Percentiles rank a stretch among this genome's conserved stretches.
Evolutionary conservation across 345 rosid species (phyloP).

Genomic region (Alliaria petiolata): DNA sequence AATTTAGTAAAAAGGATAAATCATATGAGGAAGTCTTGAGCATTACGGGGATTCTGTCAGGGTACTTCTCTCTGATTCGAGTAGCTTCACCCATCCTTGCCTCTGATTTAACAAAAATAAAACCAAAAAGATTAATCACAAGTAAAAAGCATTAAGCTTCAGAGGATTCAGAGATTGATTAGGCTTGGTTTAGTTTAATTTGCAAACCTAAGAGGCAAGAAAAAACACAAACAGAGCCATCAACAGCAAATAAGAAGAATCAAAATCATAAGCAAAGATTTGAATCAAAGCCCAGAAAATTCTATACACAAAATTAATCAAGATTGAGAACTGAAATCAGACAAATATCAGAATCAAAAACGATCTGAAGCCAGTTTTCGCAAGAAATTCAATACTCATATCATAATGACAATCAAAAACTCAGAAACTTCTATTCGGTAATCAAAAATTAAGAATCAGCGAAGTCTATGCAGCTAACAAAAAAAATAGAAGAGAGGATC

Average conservation of each 20-base stretch:
- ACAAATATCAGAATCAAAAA: neutral
- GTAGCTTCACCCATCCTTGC: conserved; percentile 77
- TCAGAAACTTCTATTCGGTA: neutral
- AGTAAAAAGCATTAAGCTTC: neutral
- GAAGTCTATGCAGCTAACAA: neutral
- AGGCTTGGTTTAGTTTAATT: neutral
- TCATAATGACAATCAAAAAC: neutral
- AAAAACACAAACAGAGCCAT: neutral
- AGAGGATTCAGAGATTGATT: neutral
- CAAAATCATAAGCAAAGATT: neutral
- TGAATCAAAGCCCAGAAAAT: neutral
- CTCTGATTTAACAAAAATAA: conserved; percentile 42
- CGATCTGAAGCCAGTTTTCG: neutral
- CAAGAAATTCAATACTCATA: neutral
- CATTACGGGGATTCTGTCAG: conserved; percentile 90
- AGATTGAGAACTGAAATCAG: neutral
- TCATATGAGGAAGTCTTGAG: neutral
- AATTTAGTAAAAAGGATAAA: neutral
- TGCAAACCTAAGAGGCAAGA: neutral
- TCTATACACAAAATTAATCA: too few species aligned
- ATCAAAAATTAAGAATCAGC: neutral
- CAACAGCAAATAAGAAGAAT: neutral
- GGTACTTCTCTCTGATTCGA: conserved; percentile 83
- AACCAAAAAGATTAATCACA: neutral
- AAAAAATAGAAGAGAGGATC: neutral